Evolutionary conservation across 2,329 filamentous ascomycete genomes (phyloP).

Genomic region (Zymoseptoria ardabiliae): DNA sequence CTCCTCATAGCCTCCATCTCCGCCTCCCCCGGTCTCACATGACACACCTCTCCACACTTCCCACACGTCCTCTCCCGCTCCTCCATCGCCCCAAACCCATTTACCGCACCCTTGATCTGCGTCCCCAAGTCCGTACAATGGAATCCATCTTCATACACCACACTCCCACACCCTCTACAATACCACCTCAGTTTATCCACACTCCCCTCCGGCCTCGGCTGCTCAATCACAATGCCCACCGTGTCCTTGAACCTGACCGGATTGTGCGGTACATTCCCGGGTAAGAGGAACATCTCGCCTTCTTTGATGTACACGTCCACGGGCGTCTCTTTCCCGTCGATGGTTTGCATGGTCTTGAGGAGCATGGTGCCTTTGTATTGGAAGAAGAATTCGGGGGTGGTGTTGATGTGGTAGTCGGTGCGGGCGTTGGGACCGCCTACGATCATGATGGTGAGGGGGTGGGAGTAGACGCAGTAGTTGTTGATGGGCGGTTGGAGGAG

Average conservation of each 20-base stretch:
- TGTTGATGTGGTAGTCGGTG: conserved; percentile 98
- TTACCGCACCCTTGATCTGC: conserved; percentile 88
- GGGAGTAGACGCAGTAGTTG: conserved; percentile 94
- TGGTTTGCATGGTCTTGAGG: conserved; percentile 75
- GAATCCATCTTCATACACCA: conserved; percentile 82
- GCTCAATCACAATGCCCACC: conserved; percentile 89
- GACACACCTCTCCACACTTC: conserved; percentile 68
- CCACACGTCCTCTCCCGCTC: conserved; percentile 65
- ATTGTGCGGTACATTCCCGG: conserved; percentile 92
- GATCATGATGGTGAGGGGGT: conserved; percentile 79
- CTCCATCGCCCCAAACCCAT: conserved; percentile 66
- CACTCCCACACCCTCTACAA: conserved; percentile 60
- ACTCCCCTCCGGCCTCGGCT: conserved; percentile 61
- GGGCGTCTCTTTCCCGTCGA: conserved; percentile 52
- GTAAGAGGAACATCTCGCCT: conserved; percentile 88
- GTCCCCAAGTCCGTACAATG: conserved; percentile 85
- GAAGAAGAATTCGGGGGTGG: conserved; percentile 96
- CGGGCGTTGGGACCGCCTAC: conserved; percentile 93
- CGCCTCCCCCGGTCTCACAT: conserved; percentile 52
- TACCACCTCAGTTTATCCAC: conserved; percentile 87
- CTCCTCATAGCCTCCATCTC: conserved; percentile 30
- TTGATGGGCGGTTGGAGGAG: conserved; percentile 90
- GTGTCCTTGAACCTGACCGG: conserved; percentile 89
- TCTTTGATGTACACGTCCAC: conserved; percentile 83
- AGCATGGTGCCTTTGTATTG: conserved; percentile 91